Evolutionary conservation across 371 early-diverging fungal genomes (phyloP), one percentile per base, ranked within the genome.

Genomic region (Rhizopus microsporus): DNA sequence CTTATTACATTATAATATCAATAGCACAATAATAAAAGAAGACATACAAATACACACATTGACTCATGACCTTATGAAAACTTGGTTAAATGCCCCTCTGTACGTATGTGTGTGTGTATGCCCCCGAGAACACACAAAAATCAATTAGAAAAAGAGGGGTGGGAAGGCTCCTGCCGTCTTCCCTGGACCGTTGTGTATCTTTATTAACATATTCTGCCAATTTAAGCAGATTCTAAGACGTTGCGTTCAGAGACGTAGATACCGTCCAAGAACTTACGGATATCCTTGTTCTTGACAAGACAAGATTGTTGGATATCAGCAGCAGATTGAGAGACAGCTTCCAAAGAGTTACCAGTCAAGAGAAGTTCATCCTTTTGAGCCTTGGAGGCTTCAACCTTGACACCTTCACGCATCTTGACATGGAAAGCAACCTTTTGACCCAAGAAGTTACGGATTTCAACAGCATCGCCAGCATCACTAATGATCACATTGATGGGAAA

Each of bases 231-330:
- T 55, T 74, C 72, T 42, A 80, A 54, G 51, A 75, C 74, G 34
- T 73, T 75, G 60, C 80, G 80, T 80, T 93, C 92, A 57, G 96
- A 95, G 62, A 98, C 94, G 89, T 97, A 98, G 91, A 98, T 91
- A 89, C 98, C 99, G 81, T 99, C 99, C 80, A 99, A 87, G 93
- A 99, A 99, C 86, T 98, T 97, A 87, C 99, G 94, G 82, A 96
- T 95, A 95, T 95, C 95, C 84, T 91, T 88, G 79, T 90, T 90
- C 84, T 89, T 91, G 64, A 90, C 91, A 51, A 81, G 72, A 72
- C 85, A 83, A 63, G 85, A 77, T 67, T 92, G 90, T 62, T 88
- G 85, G 65, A 95, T 91, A 65, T 82, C 81, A 59, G 92, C 93
- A 67, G 93, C 89, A 60, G 93, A 93, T 86, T 99, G 99, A 56